These are phyloP conservation scores for Aspergillus sojae DNA, from an alignment of 2,329 filamentous ascomycete species.

Conservation along the genomic window DNA sequence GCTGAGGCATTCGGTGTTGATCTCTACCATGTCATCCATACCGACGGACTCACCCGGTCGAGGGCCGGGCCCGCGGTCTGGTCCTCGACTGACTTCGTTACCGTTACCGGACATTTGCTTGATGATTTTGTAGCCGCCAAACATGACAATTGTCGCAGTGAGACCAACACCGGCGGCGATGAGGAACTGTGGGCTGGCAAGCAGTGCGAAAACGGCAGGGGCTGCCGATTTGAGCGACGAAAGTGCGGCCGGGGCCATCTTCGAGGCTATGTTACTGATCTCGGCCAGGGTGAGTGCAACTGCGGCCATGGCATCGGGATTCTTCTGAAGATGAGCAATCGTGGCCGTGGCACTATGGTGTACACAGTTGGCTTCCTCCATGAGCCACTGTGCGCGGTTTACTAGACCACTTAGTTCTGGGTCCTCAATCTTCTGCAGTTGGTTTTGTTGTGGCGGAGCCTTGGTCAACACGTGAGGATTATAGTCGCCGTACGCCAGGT, in stretches of 20 bases:
- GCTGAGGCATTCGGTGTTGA: slow-evolving; percentile 54
- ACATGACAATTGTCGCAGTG: slow-evolving; percentile 92
- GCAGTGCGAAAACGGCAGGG: slow-evolving; percentile 81
- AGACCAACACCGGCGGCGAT: slow-evolving; percentile 88
- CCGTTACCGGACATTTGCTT: slow-evolving; percentile 68
- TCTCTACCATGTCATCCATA: slow-evolving; percentile 61
- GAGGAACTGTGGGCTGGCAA: slow-evolving; percentile 89
- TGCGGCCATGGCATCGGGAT: slow-evolving; percentile 88
- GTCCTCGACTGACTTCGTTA: slow-evolving; percentile 15
- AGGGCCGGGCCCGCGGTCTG: background rate
- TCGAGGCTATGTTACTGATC: slow-evolving; percentile 77
- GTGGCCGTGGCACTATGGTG: slow-evolving; percentile 82
- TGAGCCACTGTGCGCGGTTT: slow-evolving; percentile 70
- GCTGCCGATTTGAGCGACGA: slow-evolving; percentile 75
- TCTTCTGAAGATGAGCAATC: slow-evolving; percentile 78
- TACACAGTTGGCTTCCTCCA: slow-evolving; percentile 86
- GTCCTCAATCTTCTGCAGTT: slow-evolving; percentile 51
- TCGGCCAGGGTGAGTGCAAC: slow-evolving; percentile 92
- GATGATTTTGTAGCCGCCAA: slow-evolving; percentile 96
- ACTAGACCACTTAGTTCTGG: slow-evolving; percentile 69
- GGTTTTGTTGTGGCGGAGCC: slow-evolving; percentile 12
- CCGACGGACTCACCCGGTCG: slow-evolving; percentile 28
- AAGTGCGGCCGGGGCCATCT: slow-evolving; percentile 82
- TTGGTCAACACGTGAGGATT: slow-evolving; percentile 59
- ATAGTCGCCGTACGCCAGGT: slow-evolving; percentile 87